These are phyloP conservation scores for Pyrenophora graminea DNA, from an alignment of 2,329 filamentous ascomycete species.

Conservation along the genomic window DNA sequence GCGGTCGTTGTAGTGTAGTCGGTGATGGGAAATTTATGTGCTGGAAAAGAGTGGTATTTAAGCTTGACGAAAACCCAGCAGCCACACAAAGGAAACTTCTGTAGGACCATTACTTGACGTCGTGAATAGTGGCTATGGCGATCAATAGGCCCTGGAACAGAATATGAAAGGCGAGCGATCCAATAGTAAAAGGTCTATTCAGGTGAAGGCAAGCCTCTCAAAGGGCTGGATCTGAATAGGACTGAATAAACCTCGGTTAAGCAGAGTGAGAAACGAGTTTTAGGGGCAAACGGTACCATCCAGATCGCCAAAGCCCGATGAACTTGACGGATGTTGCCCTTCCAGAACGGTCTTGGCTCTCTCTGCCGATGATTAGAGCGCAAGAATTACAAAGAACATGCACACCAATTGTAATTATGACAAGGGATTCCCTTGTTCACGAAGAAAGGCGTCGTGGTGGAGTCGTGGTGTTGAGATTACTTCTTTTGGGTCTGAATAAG, in stretches of 20 bases:
- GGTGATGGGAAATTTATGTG: constrained; percentile 9
- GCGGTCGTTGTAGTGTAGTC: constrained; percentile 15
- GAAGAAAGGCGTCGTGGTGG: constrained; percentile 16
- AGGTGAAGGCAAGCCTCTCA: constrained; percentile 17
- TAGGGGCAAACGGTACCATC: constrained; percentile 3
- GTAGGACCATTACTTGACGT: constrained; percentile 10
- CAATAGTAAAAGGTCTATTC: constrained; percentile 10
- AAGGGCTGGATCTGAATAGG: constrained; percentile 18
- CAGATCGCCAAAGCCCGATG: constrained; percentile 1
- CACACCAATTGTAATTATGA: constrained; percentile 3
- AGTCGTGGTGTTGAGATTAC: constrained; percentile 17
- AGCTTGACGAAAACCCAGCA: constrained; percentile 1
- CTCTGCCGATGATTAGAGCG: constrained; percentile 5
- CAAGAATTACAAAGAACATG: constrained; percentile 17
- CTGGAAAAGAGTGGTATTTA: constrained; percentile 14
- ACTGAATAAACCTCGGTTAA: constrained; percentile 4
- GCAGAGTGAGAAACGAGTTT: neutral
- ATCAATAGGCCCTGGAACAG: constrained; percentile 18
- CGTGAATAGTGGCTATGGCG: constrained; percentile 23
- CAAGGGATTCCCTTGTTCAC: constrained; percentile 20
- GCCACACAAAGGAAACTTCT: constrained; percentile 6
- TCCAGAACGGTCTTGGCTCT: constrained; percentile 10
- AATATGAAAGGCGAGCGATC: constrained; percentile 16
- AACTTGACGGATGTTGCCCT: constrained; percentile 3
- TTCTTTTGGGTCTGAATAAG: constrained; percentile 38